phyloP scores from a whole-genome alignment of 2,329 filamentous ascomycete genomes.

The Exophiala viscosa region DNA sequence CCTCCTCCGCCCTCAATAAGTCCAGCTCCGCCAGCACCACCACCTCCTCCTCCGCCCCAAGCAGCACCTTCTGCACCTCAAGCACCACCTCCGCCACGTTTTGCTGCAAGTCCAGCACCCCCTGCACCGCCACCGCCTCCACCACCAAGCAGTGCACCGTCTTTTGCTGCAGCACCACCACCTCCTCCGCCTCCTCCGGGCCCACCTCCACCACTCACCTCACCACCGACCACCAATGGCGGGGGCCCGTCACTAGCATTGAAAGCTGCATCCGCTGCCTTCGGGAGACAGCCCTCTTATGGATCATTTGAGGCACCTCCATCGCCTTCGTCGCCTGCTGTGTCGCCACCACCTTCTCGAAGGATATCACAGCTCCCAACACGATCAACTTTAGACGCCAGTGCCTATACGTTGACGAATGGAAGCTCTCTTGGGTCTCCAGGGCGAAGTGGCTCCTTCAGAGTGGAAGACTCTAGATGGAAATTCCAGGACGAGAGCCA shows the following conservation, averaged over 20 bases:
- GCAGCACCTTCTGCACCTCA: constrained; percentile 42
- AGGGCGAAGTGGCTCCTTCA: constrained; percentile 14
- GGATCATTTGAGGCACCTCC: constrained; percentile 39
- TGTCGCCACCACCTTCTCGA: constrained; percentile 42
- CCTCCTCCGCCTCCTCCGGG: constrained; percentile 38
- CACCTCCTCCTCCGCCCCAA: constrained; percentile 42
- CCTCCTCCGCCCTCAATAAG: constrained; percentile 46
- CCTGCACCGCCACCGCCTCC: constrained; percentile 46
- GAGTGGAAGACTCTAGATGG: constrained; percentile 75
- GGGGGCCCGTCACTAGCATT: constrained; percentile 51
- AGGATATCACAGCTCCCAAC: constrained; percentile 40
- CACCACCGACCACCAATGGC: constrained; percentile 35
- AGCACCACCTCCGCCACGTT: constrained; percentile 38
- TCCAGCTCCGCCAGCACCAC: constrained; percentile 40
- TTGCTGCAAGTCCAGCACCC: constrained; percentile 35
- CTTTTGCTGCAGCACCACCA: constrained; percentile 45
- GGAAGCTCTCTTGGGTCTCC: constrained; percentile 39
- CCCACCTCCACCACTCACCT: constrained; percentile 30
- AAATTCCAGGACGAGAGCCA: constrained; percentile 78
- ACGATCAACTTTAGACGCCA: constrained; percentile 68
- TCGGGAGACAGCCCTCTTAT: constrained; percentile 39
- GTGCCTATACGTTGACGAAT: constrained; percentile 70
- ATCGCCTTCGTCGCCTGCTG: constrained; percentile 38
- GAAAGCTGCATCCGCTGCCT: constrained; percentile 58
- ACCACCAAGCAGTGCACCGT: constrained; percentile 30